Base-by-base conservation (phyloP, 768 basidiomycete genomes). In the Lepiota subincarnata region DNA sequence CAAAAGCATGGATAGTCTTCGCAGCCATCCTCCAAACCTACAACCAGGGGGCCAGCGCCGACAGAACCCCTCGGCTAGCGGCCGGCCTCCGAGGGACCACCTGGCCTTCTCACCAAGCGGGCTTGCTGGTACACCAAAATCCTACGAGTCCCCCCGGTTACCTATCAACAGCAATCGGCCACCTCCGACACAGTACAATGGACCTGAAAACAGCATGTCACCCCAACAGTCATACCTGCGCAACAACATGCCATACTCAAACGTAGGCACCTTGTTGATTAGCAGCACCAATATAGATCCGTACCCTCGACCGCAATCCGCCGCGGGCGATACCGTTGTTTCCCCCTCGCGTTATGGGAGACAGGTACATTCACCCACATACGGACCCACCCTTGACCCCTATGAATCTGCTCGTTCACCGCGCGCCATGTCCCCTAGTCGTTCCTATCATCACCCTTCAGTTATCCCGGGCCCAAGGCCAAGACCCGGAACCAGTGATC, bases 1-100 rank as follows among this genome's bases (percentile, higher is more conserved):
- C n/a, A 83, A 82, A 66, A 86, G 83, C 59, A 79, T 84, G 75
- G 78, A 78, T 56, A 80, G 80, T 55, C 69, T 82, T 42, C 70
- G 74, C 24, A 10, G 26, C 6, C 50, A 49, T 26, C 48, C 48
- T 69, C 66, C 42, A 66, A 70, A 55, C 37, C 57, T 74, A 18
- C 67, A 68, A 59, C 66, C 74, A 19, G 55, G 49, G 2, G 16
- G 18, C 43, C 48, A 56, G 44, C 49, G 49, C 22, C 38, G 49
- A 18, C 50, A 38, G 20, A 47, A 50, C 34, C 44, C 44, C 24
- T 36, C 48, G 12, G 31, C 53, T 37, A 44, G 40, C 53, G 48
- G 16, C 12, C 53, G 53, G 10, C 13, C 45, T 14, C 22, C 53
- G n/a, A 54, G 53, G 20, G 53, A 54, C 31, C 53, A 54, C 13